phyloP scores from a whole-genome alignment of 164 flowering plant species.

The Paratinospora sagittata region DNA sequence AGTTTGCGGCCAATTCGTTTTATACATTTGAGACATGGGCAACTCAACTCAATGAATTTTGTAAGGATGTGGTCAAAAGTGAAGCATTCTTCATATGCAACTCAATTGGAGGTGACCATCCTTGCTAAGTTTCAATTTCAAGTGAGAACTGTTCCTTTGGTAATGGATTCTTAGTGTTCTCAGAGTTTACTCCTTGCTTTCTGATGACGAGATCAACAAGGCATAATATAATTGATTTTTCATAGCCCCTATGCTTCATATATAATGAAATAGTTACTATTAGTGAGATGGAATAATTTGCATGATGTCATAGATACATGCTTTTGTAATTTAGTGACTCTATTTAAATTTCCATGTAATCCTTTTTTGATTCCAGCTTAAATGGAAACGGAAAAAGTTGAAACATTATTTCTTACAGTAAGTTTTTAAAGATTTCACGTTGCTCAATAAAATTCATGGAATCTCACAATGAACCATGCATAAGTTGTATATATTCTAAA shows the following conservation, averaged over 20 bases:
- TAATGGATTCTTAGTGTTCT: constrained; percentile 4
- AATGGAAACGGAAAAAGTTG: background rate
- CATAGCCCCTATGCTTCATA: background rate
- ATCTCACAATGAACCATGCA: background rate
- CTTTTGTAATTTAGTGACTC: background rate
- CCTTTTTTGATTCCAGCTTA: background rate
- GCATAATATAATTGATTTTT: no score
- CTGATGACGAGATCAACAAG: background rate
- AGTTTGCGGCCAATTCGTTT: constrained; percentile 48
- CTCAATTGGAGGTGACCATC: constrained; percentile 81
- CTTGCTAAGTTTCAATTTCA: constrained; percentile 12
- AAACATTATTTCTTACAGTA: no score
- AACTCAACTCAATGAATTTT: constrained; percentile 72
- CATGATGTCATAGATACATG: background rate
- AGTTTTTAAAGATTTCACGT: background rate
- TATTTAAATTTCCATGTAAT: background rate
- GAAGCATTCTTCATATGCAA: constrained; percentile 89
- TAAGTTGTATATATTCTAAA: background rate
- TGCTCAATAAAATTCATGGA: background rate
- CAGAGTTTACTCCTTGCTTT: background rate
- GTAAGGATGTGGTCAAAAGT: constrained; percentile 66
- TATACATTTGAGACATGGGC: constrained; percentile 98
- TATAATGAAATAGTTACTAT: background rate
- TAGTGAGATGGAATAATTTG: no score
- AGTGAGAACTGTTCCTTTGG: constrained; percentile 7